Base-by-base conservation (phyloP, 2,329 filamentous ascomycete species). In the Podosphaera aphanis region DNA sequence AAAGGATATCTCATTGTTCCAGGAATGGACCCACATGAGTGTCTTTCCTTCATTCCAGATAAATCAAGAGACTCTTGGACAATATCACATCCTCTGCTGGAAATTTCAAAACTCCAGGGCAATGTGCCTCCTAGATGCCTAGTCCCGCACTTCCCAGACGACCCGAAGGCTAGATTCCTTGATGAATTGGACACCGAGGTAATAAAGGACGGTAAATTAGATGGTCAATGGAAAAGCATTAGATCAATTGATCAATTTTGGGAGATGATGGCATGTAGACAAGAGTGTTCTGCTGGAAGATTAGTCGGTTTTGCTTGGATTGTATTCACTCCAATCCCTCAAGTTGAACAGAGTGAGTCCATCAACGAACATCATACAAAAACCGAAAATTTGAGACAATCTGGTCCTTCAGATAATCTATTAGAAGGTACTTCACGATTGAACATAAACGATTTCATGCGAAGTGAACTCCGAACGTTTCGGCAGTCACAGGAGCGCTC, bases 251-350 rank as follows among this genome's bases (percentile, higher is more conserved):
- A 86, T n/a, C 77, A 86, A 53, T 98, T 98, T 57, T 98, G 90
- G 90, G 90, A 98, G 50, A 81, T 93, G 71, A 95, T 98, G 88
- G 79, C 86, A 0, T 95, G 83, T 58, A 71, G 90, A 47, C 90
- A 95, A 59, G 90, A 98, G 58, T 98, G 90, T 57, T 93, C 86
- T 0, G 83, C 85, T 29, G 92, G 90, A 0, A 71, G 86, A 16
- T 69, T 93, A 57, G 92, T 93, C 0, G 92, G 92, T 0, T 98
- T 98, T 53, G 69, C 95, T 21, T 98, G 92, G 88, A 65, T 94
- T 21, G 78, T 94, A 0, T 80, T 94, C 60, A 62, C 47, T 56
- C 63, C 48, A 54, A 56, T 45, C 20, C 16, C 20, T n/a, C 18
- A 41, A 21, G 15, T 0, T 15, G n/a, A 21, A 21, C 38, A 41